These are phyloP conservation scores for Oryza nivara DNA, from an alignment of 176 grass and related monocot genomes.

Conservation along the genomic window DNA sequence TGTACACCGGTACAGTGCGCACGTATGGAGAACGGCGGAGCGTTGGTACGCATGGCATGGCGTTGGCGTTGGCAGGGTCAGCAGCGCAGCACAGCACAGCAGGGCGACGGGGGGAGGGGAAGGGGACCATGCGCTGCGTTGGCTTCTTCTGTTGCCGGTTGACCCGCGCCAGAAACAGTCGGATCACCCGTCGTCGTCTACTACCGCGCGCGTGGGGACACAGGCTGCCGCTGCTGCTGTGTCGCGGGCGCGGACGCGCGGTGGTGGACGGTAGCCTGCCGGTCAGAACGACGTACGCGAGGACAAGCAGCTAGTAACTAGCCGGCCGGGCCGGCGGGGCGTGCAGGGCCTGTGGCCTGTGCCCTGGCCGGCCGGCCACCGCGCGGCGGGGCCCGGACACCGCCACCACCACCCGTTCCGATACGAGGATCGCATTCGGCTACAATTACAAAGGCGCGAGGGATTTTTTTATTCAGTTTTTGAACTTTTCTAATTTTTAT, in stretches of 20 bases:
- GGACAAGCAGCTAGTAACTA: too few relatives aligned
- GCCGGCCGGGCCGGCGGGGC: background rate
- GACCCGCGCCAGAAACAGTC: constrained; percentile 30
- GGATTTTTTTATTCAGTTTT: too few relatives aligned
- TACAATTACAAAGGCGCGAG: too few relatives aligned
- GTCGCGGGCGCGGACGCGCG: background rate
- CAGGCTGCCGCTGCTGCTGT: too few relatives aligned
- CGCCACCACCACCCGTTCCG: background rate
- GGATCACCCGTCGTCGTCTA: constrained; percentile 14
- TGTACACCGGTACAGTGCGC: too few relatives aligned
- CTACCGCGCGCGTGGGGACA: background rate
- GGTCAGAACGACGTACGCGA: constrained; percentile 23
- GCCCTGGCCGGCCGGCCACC: constrained; percentile 27
- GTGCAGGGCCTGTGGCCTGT: background rate
- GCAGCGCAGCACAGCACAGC: too few relatives aligned
- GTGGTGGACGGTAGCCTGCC: constrained; percentile 54
- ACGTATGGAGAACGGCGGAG: too few relatives aligned
- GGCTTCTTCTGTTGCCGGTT: constrained; percentile 39
- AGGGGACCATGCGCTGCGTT: background rate
- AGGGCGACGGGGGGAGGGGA: too few relatives aligned
- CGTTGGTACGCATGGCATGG: background rate
- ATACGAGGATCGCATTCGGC: constrained; percentile 4
- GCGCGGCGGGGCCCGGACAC: background rate
- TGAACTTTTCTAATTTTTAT: too few relatives aligned
- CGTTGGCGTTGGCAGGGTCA: too few relatives aligned